Base-by-base conservation (phyloP, 1,284 basidiomycete species). In the Leccinum subspadiceum region DNA sequence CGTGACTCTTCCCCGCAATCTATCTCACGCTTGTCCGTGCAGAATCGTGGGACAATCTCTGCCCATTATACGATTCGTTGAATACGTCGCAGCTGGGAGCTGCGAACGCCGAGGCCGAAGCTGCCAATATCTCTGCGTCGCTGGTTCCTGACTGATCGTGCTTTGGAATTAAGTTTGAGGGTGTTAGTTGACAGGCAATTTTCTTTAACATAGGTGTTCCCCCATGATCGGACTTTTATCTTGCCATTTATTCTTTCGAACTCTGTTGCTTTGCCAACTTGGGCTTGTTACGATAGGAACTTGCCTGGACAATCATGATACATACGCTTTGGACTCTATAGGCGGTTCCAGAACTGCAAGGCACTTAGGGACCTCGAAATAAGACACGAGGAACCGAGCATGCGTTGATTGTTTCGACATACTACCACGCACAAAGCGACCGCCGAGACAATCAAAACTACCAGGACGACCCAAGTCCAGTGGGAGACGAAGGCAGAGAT, bases 1-100 rank as follows among this genome's bases (percentile, higher is more conserved):
- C 29, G 20, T 41, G 2, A 15, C n/a, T 5, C 39, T 41, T 17
- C 15, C n/a, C 17, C 31, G 12, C 20, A 5, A 33, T n/a, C 8
- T 13, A 26, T 55, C 10, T 50, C 6, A 24, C 5, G 8, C 7
- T 26, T 24, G 12, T 29, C 37, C 17, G 10, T 35, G 31, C 13
- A 72, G 71, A 57, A 29, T 50, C 68, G 12, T 70, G 70, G 69
- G 58, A 60, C 17, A 7, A 70, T 2, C 48, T 73, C 29, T 72
- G 71, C 33, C 70, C 67, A 2, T 55, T 41, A 54, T 73, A 35
- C 33, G 13, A 72, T 37, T 60, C 69, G 6, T 57, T 66, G 20
- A 44, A 53, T 2, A 15, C 56, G 17, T 60, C 65, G 7, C 69
- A 73, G 20, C 20, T 70, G 12, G 68, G 71, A 41, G 68, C 51